Evolutionary conservation across 495 filamentous ascomycete genomes (phyloP), one percentile per base, ranked within the genome.

Genomic region (Lineolata rhizophorae): DNA sequence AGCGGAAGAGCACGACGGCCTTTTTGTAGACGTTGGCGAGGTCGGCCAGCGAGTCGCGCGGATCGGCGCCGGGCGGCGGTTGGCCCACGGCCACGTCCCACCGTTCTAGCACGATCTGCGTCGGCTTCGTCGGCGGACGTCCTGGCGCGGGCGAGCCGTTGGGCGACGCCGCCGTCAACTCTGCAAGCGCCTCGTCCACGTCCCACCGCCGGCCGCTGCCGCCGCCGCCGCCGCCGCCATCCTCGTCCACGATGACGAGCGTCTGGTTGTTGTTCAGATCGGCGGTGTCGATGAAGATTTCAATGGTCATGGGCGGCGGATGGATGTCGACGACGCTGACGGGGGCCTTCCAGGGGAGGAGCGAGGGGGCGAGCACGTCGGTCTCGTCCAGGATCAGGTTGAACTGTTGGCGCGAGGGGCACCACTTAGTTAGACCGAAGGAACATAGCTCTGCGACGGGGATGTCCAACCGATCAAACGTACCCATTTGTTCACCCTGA

Each of bases 11-110:
- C 34, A 95, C 74, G 38, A 97, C 87, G 43, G 71, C 74, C 55
- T 85, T 82, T 57, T 95, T 97, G 60, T 97, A 97, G 36, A 87
- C 71, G 15, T 79, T 85, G 3, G 87, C 82, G 29, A 94, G 57
- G 13, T 67, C 65, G 19, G 68, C 60, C 20, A 62, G 68, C 41
- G 81, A 65, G 40, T 87, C 78, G 11, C 70, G 61, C 18, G 60
- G 49, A 9, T 19, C 15, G 25, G 55, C 47, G 30, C 60, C 58
- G n/a, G 58, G 50, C 11, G 62, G 50, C 20, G 47, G 50, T 39
- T 72, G 55, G 35, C 69, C 76, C 37, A 95, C 58, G 10, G 8
- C 8, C 40, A 97, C 58, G 31, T 55, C 70, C 87, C 87, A 97
- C 28, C 87, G 65, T 53, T 97, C 87, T 45, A 97, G 55, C 32